Evolutionary conservation across 2,329 filamentous ascomycete species (phyloP), one percentile per base, ranked within the genome.

Genomic region (Aspergillus unguis): DNA sequence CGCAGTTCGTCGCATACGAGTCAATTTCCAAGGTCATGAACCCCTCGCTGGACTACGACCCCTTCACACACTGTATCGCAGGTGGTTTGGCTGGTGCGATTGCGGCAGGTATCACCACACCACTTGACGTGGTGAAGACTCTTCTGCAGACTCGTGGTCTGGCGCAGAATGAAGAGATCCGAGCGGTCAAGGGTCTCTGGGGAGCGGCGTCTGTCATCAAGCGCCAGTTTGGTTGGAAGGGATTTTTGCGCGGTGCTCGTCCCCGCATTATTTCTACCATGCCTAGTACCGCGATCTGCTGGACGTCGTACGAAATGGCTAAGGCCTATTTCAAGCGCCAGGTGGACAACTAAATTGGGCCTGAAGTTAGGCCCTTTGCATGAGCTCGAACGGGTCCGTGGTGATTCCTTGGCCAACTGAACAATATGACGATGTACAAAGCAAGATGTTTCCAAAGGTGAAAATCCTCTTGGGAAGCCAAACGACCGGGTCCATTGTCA

Each of bases 231-330:
- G 94, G 94, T 33, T 80, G 88, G 65, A 79, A 78, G 52, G 94
- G 94, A 3, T 99, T 97, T 75, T 92, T 96, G 76, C 92, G 95
- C 69, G 94, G 94, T 40, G 83, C 96, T 68, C 86, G 88, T 63
- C 94, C 94, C 43, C 82, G 94, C 65, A 87, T 99, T 44, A 85
- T 99, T 57, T 96, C 92, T 8, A 96, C 94, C 1, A 97, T 97
- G 88, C 94, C 94, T 23, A 96, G 92, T 75, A 99, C 94, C 32
- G 94, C 94, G n/a, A 99, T 99, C 67, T 99, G 94, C 80, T 99
- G 94, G 81, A 81, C 80, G 44, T 84, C 83, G 41, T 86, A 86
- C 62, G 83, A 86, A 68, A 83, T 86, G 76, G 83, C 83, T 38
- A 86, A 86, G 71, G 82, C 83, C 9, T 85, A 85, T 69, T 85